phyloP scores from a whole-genome alignment of 257 asterid genomes.

The Solanum habrochaites region DNA sequence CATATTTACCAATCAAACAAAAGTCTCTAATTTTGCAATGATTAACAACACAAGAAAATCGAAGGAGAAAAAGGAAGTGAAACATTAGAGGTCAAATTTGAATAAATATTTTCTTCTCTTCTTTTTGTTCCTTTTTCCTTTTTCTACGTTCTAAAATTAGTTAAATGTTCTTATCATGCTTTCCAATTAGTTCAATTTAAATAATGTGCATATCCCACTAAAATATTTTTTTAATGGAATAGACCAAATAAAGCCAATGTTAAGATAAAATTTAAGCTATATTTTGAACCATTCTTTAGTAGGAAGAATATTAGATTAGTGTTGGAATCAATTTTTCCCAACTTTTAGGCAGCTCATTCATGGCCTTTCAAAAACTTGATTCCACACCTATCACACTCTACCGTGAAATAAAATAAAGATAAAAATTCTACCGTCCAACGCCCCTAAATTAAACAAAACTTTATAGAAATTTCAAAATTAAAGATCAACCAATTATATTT shows the following conservation, averaged over 20 bases:
- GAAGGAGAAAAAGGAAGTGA: neutral
- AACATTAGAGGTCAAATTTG: neutral
- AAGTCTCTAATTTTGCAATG: too few species aligned
- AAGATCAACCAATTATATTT: neutral
- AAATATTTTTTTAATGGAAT: neutral
- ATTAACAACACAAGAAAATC: too few species aligned
- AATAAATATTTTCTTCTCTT: neutral
- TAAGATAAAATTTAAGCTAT: neutral
- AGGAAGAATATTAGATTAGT: neutral
- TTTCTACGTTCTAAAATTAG: neutral
- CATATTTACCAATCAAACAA: too few species aligned
- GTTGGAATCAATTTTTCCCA: neutral
- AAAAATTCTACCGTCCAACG: neutral
- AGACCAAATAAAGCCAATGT: neutral
- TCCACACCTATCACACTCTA: neutral
- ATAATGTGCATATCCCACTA: neutral
- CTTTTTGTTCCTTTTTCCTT: fast-evolving
- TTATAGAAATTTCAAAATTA: neutral
- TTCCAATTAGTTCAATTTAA: neutral
- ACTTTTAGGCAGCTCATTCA: neutral
- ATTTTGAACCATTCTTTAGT: neutral
- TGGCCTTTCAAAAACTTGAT: neutral
- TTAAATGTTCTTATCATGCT: neutral
- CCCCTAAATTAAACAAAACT: neutral
- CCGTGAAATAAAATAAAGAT: neutral